Conservation (phyloP, 1,284 basidiomycete species). For the Pyrrhoderma lamaoense region DNA sequence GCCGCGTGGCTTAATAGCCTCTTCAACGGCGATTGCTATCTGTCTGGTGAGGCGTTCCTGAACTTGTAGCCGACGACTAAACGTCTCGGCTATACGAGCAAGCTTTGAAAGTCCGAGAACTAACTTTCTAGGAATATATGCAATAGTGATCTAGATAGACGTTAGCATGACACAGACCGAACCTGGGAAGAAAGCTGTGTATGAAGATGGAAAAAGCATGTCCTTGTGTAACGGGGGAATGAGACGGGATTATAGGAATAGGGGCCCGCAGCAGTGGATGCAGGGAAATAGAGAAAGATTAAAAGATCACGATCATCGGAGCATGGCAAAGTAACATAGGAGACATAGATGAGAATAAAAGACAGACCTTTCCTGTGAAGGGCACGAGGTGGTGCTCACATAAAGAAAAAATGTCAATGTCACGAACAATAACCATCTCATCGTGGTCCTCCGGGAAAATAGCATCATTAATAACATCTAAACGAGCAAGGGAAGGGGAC, state of each 20-base stretch:
- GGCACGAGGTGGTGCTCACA: constrained; percentile 99
- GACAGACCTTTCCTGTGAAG: constrained; percentile 89
- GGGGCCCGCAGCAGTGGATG: no score
- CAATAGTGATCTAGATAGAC: constrained; percentile 45
- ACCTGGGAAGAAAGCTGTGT: constrained; percentile 28
- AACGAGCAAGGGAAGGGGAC: constrained; percentile 3
- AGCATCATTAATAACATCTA: constrained; percentile 98
- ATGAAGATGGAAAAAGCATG: constrained; percentile 7
- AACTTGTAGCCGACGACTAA: constrained; percentile 91
- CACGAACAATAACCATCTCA: constrained; percentile 98
- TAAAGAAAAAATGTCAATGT: constrained; percentile 95
- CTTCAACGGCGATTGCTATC: constrained; percentile 94
- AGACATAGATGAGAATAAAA: neutral
- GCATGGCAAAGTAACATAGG: constrained; percentile 11
- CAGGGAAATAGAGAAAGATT: neutral
- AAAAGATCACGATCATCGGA: constrained; percentile 47
- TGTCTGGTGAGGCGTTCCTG: constrained; percentile 98
- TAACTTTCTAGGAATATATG: constrained; percentile 94
- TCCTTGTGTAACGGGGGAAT: neutral
- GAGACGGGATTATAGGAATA: neutral
- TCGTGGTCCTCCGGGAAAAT: constrained; percentile 99
- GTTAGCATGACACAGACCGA: neutral
- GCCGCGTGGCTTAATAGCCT: constrained; percentile 93
- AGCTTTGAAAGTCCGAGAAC: constrained; percentile 98
- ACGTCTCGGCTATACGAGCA: constrained; percentile 96